Evolutionary conservation across 2,329 filamentous ascomycete genomes (phyloP), one percentile per base, ranked within the genome.

Genomic region (Penicillium paneum): DNA sequence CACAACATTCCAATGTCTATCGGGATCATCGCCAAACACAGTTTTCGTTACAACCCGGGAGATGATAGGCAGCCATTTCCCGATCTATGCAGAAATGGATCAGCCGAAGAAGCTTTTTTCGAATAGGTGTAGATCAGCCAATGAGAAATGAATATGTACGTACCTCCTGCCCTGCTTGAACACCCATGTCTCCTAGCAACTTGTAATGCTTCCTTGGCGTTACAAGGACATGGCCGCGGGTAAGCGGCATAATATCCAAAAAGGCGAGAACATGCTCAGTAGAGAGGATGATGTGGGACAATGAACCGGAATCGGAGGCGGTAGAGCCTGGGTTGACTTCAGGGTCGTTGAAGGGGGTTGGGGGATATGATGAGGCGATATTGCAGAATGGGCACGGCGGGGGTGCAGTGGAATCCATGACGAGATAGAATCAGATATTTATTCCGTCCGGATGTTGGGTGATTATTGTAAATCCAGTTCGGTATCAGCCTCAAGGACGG

Each of bases 191-290:
- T 3, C 84, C 86, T 35, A 97, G 79, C 70, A 92, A 96, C 59
- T 86, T 83, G 53, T 85, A 83, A 77, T 97, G 94, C 34, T 77
- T 69, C 38, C 94, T 83, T 8, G 91, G 89, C 51, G 88, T 90
- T 32, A 97, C 81, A 0, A 97, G 82, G 7, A 97, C 74, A 78
- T 97, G 93, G 1, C 92, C 92, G 0, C 79, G 79, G 0, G 89
- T 88, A 48, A 97, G 83, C 0, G 94, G 94, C 78, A 95, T 83
- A 67, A 97, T 96, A 75, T 97, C 93, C 64, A 97, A 81, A 74
- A 97, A 97, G 39, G 91, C 91, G 59, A 97, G 76, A 28, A 94
- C 84, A 57, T 85, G 73, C 1, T 85, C 85, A 0, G 90, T 94
- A 2, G 89, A 90, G 55, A 97, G 82, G 31, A 97, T 82, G 29